phyloP scores from a whole-genome alignment of 441 rosid species.

The Corymbia citriodora region DNA sequence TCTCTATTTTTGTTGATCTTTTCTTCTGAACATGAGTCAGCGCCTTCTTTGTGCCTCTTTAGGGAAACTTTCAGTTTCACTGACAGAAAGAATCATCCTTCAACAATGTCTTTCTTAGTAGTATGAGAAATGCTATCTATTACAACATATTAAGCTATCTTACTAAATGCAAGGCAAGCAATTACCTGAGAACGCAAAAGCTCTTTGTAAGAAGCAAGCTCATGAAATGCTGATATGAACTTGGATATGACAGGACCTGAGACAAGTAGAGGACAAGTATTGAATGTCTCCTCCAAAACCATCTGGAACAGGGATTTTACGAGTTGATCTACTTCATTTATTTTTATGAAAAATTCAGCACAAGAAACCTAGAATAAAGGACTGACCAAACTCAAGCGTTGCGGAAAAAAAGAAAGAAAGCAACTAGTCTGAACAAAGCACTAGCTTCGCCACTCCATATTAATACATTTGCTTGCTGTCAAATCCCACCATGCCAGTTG shows the following conservation, averaged over 20 bases:
- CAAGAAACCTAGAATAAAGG: background rate
- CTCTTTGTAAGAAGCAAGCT: constrained; percentile 82
- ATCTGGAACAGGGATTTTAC: background rate
- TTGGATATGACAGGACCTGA: constrained; percentile 80
- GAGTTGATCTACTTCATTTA: background rate
- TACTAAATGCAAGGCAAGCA: constrained; percentile 9
- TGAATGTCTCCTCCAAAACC: background rate
- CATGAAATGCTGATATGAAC: constrained; percentile 70
- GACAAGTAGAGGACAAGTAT: constrained; percentile 14
- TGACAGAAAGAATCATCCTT: background rate
- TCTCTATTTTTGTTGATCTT: background rate
- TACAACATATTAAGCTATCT: background rate
- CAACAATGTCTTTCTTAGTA: background rate
- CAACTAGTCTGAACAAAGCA: background rate
- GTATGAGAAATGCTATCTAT: background rate
- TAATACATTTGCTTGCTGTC: background rate
- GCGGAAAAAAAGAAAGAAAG: background rate
- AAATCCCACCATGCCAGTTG: background rate
- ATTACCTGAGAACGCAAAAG: constrained; percentile 86
- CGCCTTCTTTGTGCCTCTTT: background rate
- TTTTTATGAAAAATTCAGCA: background rate
- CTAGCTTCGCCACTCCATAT: background rate
- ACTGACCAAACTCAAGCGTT: background rate
- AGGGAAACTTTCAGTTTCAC: background rate
- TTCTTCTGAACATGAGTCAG: background rate